These are phyloP conservation scores for Fusarium robinianum DNA, from an alignment of 2,329 filamentous ascomycete species.

Conservation along the genomic window DNA sequence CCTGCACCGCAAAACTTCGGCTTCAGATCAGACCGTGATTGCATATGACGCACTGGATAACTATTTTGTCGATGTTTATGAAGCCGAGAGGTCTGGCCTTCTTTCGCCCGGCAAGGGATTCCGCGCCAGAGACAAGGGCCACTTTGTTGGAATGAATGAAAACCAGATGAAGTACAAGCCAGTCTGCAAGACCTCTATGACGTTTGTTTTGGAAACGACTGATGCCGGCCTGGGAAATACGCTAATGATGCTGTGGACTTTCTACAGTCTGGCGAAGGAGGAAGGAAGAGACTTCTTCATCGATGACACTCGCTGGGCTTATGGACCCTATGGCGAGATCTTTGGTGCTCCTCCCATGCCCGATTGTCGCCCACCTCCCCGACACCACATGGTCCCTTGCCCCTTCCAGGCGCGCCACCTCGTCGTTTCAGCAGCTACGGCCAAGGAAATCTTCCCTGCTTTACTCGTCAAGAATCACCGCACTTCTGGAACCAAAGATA, in stretches of 20 bases:
- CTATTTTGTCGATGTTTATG: constrained; percentile 74
- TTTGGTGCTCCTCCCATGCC: constrained; percentile 70
- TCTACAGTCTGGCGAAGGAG: constrained; percentile 76
- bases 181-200: constrained; percentile 72
- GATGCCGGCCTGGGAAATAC: constrained; percentile 79
- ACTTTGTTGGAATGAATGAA: constrained; percentile 54
- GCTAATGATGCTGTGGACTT: constrained; percentile 80
- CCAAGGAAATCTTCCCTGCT: constrained; percentile 66
- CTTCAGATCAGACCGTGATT: constrained; percentile 51
- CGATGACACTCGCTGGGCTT: constrained; percentile 82
- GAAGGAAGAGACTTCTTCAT: constrained; percentile 81
- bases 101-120: constrained; percentile 48
- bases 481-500: constrained; percentile 28
- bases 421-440: constrained; percentile 71
- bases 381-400: constrained; percentile 77
- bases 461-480: constrained; percentile 43
- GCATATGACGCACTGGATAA: constrained; percentile 66
- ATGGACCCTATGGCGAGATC: constrained; percentile 73
- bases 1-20: constrained; percentile 43
- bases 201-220: constrained; percentile 72
- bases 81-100: constrained; percentile 69
- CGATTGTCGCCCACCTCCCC: constrained; percentile 71
- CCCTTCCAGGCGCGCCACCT: constrained; percentile 77
- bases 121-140: constrained; percentile 47
- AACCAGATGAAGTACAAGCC: constrained; percentile 52